These are phyloP conservation scores for Hygrophorus russula DNA, from an alignment of 768 basidiomycete species.

Conservation along the genomic window DNA sequence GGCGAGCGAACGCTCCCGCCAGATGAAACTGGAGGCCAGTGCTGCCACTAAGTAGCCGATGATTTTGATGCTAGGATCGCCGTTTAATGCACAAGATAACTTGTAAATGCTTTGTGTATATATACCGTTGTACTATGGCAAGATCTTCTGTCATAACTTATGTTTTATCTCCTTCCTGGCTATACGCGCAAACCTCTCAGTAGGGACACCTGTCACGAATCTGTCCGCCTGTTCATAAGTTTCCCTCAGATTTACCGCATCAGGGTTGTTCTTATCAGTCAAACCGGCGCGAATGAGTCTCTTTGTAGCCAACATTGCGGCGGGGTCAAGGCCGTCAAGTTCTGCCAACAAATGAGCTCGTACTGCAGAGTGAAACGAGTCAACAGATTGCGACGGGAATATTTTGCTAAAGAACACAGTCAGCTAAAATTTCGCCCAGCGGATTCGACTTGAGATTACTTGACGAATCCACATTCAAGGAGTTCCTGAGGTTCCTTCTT, in stretches of 20 bases:
- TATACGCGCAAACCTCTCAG: constrained; percentile 40
- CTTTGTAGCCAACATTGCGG: constrained; percentile 42
- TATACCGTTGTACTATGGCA: constrained; percentile 6
- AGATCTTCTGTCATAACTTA: not conserved
- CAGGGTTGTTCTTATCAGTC: constrained; percentile 51
- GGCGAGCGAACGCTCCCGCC: constrained; percentile 58
- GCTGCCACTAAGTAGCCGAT: too few species aligned
- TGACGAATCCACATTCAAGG: constrained; percentile 49
- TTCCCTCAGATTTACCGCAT: constrained; percentile 57
- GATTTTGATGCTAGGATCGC: constrained; percentile 8
- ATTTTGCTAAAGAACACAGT: constrained; percentile 34
- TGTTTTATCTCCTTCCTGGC: constrained; percentile 47
- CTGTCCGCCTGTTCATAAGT: constrained; percentile 59
- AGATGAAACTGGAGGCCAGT: too few species aligned
- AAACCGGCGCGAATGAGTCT: constrained; percentile 42
- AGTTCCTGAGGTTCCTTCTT: constrained; percentile 52
- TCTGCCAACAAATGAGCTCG: constrained; percentile 39
- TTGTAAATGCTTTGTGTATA: constrained; percentile 5
- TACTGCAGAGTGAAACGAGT: constrained; percentile 44
- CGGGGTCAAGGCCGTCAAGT: constrained; percentile 44
- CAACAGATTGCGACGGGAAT: constrained; percentile 39
- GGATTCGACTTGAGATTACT: constrained; percentile 27
- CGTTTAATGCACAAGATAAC: too few species aligned
- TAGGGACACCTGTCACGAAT: constrained; percentile 50
- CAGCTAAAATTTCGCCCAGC: not conserved